phyloP scores from a whole-genome alignment of 768 basidiomycete genomes.

The Cystobasidium onofrii region DNA sequence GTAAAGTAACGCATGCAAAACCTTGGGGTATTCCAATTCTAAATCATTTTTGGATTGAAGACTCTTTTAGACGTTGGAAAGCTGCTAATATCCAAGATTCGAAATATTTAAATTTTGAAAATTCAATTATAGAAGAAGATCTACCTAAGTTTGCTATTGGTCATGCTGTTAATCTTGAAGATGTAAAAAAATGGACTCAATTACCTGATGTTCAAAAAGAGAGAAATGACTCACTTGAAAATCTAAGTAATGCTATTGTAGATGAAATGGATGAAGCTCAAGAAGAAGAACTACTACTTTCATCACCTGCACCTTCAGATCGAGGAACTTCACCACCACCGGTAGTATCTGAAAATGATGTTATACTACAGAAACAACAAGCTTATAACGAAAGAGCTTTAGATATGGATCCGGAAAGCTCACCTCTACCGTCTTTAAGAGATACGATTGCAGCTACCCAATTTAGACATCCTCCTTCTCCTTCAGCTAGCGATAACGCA shows the following conservation, averaged over 20 bases:
- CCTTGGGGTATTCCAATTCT: slow-evolving; percentile 78
- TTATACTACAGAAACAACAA: not conserved
- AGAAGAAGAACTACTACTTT: slow-evolving; percentile 13
- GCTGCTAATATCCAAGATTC: not conserved
- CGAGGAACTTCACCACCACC: not conserved
- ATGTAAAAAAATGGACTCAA: slow-evolving; percentile 40
- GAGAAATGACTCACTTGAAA: slow-evolving; percentile 8
- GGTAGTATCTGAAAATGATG: not conserved
- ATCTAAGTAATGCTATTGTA: not conserved
- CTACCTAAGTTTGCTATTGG: slow-evolving; percentile 30
- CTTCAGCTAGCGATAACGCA: not conserved
- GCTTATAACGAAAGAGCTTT: not conserved
- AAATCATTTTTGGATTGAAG: slow-evolving; percentile 85
- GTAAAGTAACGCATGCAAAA: slow-evolving; percentile 64
- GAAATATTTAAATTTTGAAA: slow-evolving; percentile 31
- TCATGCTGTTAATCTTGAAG: slow-evolving; percentile 31
- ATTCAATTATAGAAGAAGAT: slow-evolving; percentile 35
- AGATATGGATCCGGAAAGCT: not conserved
- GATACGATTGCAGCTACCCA: not conserved
- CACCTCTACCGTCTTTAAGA: not conserved
- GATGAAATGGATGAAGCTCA: slow-evolving; percentile 18
- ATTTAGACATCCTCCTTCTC: not conserved
- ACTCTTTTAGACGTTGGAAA: slow-evolving; percentile 68
- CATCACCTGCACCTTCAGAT: not conserved
- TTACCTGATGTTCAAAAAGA: slow-evolving; percentile 22